Conservation (phyloP, 257 asterid species). For the Eustoma russellianum region DNA sequence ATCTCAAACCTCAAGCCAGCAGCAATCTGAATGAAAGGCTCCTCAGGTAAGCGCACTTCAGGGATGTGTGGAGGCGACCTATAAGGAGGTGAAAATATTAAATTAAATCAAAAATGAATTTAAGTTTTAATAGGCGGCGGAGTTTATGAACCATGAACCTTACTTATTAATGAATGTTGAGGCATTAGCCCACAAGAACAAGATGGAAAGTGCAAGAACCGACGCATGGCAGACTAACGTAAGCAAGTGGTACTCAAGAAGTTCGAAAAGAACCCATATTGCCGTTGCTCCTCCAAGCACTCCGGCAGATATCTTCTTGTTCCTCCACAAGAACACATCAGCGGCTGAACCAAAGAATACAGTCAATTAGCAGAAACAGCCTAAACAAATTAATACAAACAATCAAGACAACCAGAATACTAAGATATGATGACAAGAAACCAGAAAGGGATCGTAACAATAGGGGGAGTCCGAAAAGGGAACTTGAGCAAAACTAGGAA, state of each 20-base stretch:
- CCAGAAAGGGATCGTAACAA: neutral
- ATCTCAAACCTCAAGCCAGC: slow-evolving; percentile 49
- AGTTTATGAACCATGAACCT: slow-evolving; percentile 11
- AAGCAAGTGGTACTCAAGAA: slow-evolving; percentile 72
- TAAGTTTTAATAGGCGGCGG: too few relatives aligned
- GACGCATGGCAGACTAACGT: slow-evolving; percentile 60
- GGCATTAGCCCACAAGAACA: slow-evolving; percentile 82
- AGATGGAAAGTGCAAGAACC: slow-evolving; percentile 43
- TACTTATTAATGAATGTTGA: slow-evolving; percentile 64
- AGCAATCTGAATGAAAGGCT: slow-evolving; percentile 56
- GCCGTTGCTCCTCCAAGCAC: slow-evolving; percentile 79
- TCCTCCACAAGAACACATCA: slow-evolving; percentile 87
- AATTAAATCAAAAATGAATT: neutral
- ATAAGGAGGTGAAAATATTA: slow-evolving; percentile 4
- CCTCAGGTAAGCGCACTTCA: slow-evolving; percentile 56
- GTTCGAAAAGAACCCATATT: slow-evolving; percentile 68
- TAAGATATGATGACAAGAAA: neutral
- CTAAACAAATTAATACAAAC: neutral
- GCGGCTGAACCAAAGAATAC: slow-evolving; percentile 47
- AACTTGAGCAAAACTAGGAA: too few relatives aligned
- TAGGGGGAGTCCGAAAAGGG: too few relatives aligned
- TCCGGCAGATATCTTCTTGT: slow-evolving; percentile 67
- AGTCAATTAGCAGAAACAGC: slow-evolving; percentile 3
- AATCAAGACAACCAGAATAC: slow-evolving; percentile 1
- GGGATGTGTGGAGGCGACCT: slow-evolving; percentile 77